Evolutionary conservation across 371 early-diverging fungal species (phyloP).

Genomic region (Mortierella sp.): DNA sequence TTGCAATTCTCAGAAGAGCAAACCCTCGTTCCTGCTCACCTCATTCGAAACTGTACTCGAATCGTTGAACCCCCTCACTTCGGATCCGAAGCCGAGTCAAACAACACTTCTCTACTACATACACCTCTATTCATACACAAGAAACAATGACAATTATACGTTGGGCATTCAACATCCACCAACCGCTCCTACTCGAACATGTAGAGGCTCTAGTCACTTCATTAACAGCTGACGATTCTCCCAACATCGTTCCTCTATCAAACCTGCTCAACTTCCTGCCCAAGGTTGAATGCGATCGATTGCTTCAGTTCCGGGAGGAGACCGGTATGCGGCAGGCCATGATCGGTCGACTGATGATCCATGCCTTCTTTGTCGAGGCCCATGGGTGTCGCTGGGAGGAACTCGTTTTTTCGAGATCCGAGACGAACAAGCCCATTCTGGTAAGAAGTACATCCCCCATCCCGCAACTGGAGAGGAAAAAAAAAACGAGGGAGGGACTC

Average conservation of each 20-base stretch:
- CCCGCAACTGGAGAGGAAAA: no score
- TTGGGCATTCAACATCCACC: constrained; percentile 52
- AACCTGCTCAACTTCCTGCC: constrained; percentile 46
- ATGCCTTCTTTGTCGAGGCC: constrained; percentile 39
- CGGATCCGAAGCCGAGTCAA: no score
- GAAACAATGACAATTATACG: constrained; percentile 39
- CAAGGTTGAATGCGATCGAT: constrained; percentile 35
- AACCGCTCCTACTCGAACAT: constrained; percentile 43
- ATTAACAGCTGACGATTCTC: constrained; percentile 25
- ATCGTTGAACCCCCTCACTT: no score
- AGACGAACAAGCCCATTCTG: constrained; percentile 36
- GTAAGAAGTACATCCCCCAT: constrained; percentile 23
- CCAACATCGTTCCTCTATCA: constrained; percentile 42
- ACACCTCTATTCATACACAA: no score
- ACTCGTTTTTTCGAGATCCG: constrained; percentile 35
- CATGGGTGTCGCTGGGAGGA: constrained; percentile 37
- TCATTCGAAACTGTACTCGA: no score
- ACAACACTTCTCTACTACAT: no score
- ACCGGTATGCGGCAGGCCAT: constrained; percentile 42
- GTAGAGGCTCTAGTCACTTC: constrained; percentile 41
- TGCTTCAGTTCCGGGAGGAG: constrained; percentile 33
- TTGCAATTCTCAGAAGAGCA: no score
- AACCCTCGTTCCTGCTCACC: no score
- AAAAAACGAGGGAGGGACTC: no score
- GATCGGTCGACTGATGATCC: constrained; percentile 47